Evolutionary conservation across 2,329 filamentous ascomycete genomes (phyloP).

Genomic region (Aspergillus clavatus): DNA sequence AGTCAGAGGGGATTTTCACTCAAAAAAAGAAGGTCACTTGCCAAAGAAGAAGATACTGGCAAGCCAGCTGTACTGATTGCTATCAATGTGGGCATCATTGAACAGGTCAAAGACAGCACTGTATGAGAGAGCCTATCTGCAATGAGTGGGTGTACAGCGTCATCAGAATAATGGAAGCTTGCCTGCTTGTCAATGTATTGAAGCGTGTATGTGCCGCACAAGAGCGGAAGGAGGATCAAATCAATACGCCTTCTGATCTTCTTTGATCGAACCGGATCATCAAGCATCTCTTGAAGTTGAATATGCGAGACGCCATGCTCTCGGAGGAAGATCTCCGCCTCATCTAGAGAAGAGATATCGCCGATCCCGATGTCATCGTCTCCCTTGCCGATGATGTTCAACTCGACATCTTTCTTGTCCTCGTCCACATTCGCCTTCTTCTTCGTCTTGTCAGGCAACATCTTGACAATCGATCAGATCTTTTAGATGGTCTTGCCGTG

Average conservation of each 20-base stretch:
- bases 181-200: conserved; percentile 53
- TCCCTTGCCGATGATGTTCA: neutral
- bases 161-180: neutral
- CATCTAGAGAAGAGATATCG: conserved; percentile 40
- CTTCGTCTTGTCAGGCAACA: neutral
- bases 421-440: neutral
- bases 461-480: neutral
- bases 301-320: conserved; percentile 44
- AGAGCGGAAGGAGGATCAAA: conserved; percentile 47
- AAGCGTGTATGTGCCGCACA: conserved; percentile 38
- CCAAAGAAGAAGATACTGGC: conserved; percentile 54
- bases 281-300: conserved; percentile 43
- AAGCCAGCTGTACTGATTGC: conserved; percentile 49
- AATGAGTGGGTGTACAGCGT: neutral
- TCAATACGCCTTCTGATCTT: conserved; percentile 46
- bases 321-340: conserved; percentile 47
- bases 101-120: conserved; percentile 55
- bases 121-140: conserved; percentile 47
- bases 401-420: neutral
- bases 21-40: neutral
- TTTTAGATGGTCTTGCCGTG: no score
- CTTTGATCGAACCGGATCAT: conserved; percentile 35
- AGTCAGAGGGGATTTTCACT: neutral
- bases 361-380: conserved; percentile 18
- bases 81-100: conserved; percentile 43